These are phyloP conservation scores for Afroboletus lepidellus DNA, from an alignment of 1,284 basidiomycete species.

Conservation along the genomic window DNA sequence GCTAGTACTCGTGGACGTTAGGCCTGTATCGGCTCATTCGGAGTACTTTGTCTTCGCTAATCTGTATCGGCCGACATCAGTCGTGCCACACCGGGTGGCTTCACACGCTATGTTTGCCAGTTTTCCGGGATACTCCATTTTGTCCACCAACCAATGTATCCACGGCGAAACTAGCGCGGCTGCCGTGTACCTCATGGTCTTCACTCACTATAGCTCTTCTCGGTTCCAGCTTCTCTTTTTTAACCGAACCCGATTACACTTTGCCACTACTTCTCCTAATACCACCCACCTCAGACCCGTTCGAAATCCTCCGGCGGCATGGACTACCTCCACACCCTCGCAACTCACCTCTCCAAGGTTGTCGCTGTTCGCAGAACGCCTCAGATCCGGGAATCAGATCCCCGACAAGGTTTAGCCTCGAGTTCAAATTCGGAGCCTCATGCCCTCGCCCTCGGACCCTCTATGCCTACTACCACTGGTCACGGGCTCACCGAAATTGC, in stretches of 20 bases:
- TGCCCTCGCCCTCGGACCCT: slow-evolving; percentile 10
- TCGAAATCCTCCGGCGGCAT: slow-evolving; percentile 7
- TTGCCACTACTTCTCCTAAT: background rate
- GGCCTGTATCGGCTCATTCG: slow-evolving; percentile 13
- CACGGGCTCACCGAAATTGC: slow-evolving; percentile 1
- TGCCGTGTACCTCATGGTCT: slow-evolving; percentile 16
- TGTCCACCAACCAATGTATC: slow-evolving; percentile 17
- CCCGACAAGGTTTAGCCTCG: slow-evolving; percentile 17
- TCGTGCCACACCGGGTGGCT: background rate
- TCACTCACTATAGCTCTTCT: background rate
- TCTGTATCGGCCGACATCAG: slow-evolving; percentile 14
- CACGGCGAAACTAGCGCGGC: slow-evolving; percentile 26
- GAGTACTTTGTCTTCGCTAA: background rate
- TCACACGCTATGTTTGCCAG: slow-evolving; percentile 9
- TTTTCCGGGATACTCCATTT: slow-evolving; percentile 6
- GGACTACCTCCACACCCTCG: slow-evolving; percentile 26
- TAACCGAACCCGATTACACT: background rate
- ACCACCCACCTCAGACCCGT: background rate
- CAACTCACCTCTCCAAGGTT: slow-evolving; percentile 21
- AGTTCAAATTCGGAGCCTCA: slow-evolving; percentile 8
- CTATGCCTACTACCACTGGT: background rate
- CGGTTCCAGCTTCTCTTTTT: background rate
- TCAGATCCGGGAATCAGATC: slow-evolving; percentile 12
- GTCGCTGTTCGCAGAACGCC: slow-evolving; percentile 22
- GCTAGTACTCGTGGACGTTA: background rate